These are phyloP conservation scores for Termitomyces sp. DNA, from an alignment of 768 basidiomycete genomes.

Conservation along the genomic window DNA sequence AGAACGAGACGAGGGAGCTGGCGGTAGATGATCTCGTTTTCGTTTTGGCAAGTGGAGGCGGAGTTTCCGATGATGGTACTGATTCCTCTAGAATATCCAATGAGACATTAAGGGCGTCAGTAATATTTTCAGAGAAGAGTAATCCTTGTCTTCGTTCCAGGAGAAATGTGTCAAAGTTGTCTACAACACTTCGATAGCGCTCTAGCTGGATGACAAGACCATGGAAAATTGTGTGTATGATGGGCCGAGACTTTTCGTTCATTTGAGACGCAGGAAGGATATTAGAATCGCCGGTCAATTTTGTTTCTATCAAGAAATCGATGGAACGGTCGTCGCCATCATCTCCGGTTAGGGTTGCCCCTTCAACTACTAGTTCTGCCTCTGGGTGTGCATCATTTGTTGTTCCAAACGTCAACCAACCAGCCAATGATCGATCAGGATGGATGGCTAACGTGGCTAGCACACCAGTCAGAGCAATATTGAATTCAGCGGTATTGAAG, in stretches of 20 bases:
- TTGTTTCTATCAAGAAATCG: constrained; percentile 70
- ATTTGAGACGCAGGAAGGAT: constrained; percentile 63
- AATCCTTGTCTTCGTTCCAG: constrained; percentile 85
- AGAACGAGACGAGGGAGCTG: constrained; percentile 68
- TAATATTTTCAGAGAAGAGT: constrained; percentile 87
- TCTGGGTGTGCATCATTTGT: constrained; percentile 33
- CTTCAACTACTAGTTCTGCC: constrained; percentile 12
- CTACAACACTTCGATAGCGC: constrained; percentile 68
- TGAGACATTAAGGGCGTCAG: constrained; percentile 77
- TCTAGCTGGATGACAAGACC: constrained; percentile 81
- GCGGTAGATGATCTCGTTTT: constrained; percentile 53
- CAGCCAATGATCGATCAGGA: constrained; percentile 80
- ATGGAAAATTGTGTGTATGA: constrained; percentile 78
- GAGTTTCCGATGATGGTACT: constrained; percentile 24
- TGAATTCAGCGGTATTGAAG: constrained; percentile 79
- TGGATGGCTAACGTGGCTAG: constrained; percentile 80
- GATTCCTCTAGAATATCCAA: constrained; percentile 60
- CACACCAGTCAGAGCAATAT: constrained; percentile 83
- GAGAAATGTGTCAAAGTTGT: constrained; percentile 81
- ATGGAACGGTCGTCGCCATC: constrained; percentile 80
- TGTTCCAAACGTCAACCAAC: constrained; percentile 78
- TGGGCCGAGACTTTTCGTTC: constrained; percentile 70
- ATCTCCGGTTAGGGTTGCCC: constrained; percentile 28
- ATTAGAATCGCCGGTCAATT: constrained; percentile 52
- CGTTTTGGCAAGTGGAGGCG: constrained; percentile 36